Conservation (phyloP, 257 asterid species). For the Nicotiana attenuata region DNA sequence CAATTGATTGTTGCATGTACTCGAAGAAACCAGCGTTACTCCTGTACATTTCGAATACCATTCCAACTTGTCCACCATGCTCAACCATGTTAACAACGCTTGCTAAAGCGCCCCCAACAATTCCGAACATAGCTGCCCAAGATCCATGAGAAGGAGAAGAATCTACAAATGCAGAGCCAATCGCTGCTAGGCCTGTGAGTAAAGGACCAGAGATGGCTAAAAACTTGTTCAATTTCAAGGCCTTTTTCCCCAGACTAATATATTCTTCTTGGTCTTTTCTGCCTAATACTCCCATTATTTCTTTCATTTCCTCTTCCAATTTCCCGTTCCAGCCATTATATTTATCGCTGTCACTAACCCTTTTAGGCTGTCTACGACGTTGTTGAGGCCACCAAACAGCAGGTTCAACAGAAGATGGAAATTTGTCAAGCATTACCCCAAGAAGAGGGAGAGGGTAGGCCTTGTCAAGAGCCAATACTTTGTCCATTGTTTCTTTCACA, state of each 20-base stretch:
- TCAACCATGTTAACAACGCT: conserved; percentile 51
- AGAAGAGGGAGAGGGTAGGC: conserved; percentile 56
- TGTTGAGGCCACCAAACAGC: conserved; percentile 57
- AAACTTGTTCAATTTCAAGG: conserved; percentile 43
- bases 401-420: conserved; percentile 37
- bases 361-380: conserved; percentile 11
- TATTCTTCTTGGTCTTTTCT: conserved; percentile 51
- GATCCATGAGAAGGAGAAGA: conserved; percentile 21
- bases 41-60: conserved; percentile 80
- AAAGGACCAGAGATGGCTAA: conserved; percentile 47
- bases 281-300: conserved; percentile 27
- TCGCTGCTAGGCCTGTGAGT: conserved; percentile 57
- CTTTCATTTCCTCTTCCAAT: conserved; percentile 53
- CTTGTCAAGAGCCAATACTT: conserved; percentile 56
- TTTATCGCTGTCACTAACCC: neutral
- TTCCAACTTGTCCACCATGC: conserved; percentile 80
- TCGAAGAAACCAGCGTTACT: conserved; percentile 68
- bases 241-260: conserved; percentile 41
- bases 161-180: conserved; percentile 39
- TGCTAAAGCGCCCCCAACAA: conserved; percentile 60
- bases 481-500: conserved; percentile 47
- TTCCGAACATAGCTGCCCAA: conserved; percentile 43
- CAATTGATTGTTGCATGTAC: conserved; percentile 54
- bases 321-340: conserved; percentile 51
- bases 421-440: conserved; percentile 31